phyloP scores from a whole-genome alignment of 495 filamentous ascomycete species.

The Haplographium delicatum region DNA sequence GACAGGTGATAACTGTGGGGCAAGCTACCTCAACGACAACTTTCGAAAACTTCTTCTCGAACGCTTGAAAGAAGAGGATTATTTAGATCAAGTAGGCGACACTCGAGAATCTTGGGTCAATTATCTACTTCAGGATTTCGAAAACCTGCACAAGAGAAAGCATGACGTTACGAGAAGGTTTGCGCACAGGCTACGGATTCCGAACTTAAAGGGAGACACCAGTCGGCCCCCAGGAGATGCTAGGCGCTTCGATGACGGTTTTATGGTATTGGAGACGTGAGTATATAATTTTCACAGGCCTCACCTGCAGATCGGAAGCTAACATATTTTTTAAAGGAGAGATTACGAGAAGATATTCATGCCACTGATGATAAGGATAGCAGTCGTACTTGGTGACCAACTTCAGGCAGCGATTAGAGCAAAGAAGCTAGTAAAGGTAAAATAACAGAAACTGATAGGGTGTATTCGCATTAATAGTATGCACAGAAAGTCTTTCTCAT shows the following conservation, averaged over 20 bases:
- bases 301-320: not conserved
- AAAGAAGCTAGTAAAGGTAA: not conserved
- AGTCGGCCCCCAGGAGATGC: not conserved
- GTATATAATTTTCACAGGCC: not conserved
- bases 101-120: not conserved
- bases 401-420: not conserved
- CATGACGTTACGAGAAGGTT: not conserved
- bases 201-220: not conserved
- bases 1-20: constrained; percentile 1
- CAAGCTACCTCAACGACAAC: constrained; percentile 1
- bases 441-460: not conserved
- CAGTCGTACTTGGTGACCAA: not conserved
- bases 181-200: not conserved
- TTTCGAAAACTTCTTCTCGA: not conserved
- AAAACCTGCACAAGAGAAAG: not conserved
- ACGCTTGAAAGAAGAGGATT: not conserved
- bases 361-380: not conserved
- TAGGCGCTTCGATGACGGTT: not conserved
- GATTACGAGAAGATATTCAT: not conserved
- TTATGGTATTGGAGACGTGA: not conserved
- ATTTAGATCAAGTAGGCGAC: not conserved
- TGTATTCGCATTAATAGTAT: not conserved
- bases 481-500: constrained; percentile 29
- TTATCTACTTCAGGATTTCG: not conserved
- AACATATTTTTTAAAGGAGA: not conserved